Evolutionary conservation across 306 rosid species (phyloP), one percentile per base, ranked within the genome.

Genomic region (Vicia sativa): DNA sequence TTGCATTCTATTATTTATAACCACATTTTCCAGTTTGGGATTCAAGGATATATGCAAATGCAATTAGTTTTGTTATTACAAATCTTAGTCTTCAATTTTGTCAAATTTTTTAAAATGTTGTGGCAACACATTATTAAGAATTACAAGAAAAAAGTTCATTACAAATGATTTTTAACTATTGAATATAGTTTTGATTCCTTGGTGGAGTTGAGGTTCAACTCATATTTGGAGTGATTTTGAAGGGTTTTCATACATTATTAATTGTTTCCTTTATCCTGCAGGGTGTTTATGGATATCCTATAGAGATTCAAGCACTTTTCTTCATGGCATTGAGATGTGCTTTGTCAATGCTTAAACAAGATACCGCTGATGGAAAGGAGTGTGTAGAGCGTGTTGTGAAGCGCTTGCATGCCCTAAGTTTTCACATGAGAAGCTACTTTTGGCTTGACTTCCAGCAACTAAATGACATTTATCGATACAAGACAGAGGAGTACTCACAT

Each of bases 401-500:
- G 87, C 97, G 97, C 46, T 81, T 91, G 81, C 95, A 91, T 78
- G 97, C 97, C 26, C 56, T 91, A 44, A 91, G 89, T 72, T 91
- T 39, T 77, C 97, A 91, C 79, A 91, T 91, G 97, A 69, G 97
- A 23, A 82, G 83, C 74, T 91, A 91, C 85, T 91, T 91, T 78
- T 91, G 97, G 97, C 87, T 91, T 31, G 97, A 91, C 72, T 91
- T 87, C 75, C 97, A 91, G 68, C 97, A 87, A 72, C 84, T 91
- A 59, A 91, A 91, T 79, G 97, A 84, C 81, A 87, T 91, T 60
- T 91, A 91, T 72, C 95, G 95, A 61, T 91, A 91, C 54, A 91
- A 91, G 88, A 91, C 97, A 0, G 97, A 91, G 84, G 97, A 91
- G 73, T 91, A 91, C 74, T 91, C 97, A 7, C 97, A 91, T 73